phyloP scores from a whole-genome alignment of 1,284 basidiomycete species.

The Pseudozyma thailandica region DNA sequence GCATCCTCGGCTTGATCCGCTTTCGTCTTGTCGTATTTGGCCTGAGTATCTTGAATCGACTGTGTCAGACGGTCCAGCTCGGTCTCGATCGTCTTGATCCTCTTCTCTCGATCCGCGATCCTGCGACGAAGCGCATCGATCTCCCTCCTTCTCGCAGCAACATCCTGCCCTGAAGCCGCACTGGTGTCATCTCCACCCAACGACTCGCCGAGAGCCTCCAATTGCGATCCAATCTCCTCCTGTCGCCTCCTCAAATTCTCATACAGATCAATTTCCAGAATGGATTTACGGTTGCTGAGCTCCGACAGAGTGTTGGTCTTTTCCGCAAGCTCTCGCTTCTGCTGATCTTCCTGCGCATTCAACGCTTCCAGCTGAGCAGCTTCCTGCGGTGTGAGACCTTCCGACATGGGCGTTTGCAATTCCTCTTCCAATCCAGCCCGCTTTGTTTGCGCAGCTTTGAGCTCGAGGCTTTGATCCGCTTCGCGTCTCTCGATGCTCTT shows the following conservation, averaged over 20 bases:
- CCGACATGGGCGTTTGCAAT: constrained; percentile 79
- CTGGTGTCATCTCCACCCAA: constrained; percentile 74
- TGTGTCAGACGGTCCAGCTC: constrained; percentile 74
- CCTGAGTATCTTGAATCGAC: constrained; percentile 76
- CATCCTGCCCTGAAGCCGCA: constrained; percentile 79
- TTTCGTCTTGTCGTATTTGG: constrained; percentile 79
- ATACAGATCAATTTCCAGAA: constrained; percentile 90
- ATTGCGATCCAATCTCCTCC: constrained; percentile 79
- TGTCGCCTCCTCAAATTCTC: constrained; percentile 83
- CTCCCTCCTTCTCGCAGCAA: constrained; percentile 73
- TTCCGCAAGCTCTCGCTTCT: constrained; percentile 78
- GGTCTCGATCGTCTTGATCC: constrained; percentile 67
- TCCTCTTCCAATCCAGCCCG: constrained; percentile 78
- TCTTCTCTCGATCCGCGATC: constrained; percentile 67
- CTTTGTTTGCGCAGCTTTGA: constrained; percentile 73
- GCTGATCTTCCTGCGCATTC: constrained; percentile 79
- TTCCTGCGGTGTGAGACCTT: constrained; percentile 80
- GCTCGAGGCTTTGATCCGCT: constrained; percentile 79
- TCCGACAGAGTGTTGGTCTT: constrained; percentile 78
- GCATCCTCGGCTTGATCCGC: constrained; percentile 85
- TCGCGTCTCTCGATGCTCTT: constrained; percentile 77
- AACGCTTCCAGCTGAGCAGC: constrained; percentile 76
- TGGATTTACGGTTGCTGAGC: constrained; percentile 81
- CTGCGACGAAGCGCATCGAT: constrained; percentile 70
- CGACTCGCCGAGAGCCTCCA: constrained; percentile 78